Conservation (phyloP, 495 filamentous ascomycete species). For the Penicillium simplicissimum region DNA sequence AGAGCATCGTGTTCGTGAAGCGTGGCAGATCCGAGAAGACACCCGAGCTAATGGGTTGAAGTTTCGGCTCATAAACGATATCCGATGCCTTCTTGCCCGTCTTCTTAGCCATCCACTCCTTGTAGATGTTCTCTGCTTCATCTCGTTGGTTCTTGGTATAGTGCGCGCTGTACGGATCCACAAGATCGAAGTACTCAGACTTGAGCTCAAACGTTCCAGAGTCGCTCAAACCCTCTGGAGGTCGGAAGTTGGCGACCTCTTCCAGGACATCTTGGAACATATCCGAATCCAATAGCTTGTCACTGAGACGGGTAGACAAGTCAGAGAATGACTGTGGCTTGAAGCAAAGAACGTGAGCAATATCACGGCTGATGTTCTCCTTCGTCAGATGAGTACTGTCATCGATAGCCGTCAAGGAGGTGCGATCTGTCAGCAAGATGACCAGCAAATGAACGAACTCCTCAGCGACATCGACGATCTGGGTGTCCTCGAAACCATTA, state of each 20-base stretch:
- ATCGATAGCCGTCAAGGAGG: constrained; percentile 69
- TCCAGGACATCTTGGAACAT: constrained; percentile 85
- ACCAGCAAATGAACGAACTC: constrained; percentile 95
- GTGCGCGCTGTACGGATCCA: constrained; percentile 93
- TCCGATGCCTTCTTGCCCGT: constrained; percentile 78
- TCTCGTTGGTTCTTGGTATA: constrained; percentile 97
- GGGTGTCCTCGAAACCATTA: constrained; percentile 72
- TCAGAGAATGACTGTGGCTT: constrained; percentile 94
- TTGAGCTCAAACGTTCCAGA: constrained; percentile 93
- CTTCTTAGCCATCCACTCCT: constrained; percentile 81
- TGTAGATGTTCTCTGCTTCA: constrained; percentile 87
- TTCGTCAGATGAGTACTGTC: constrained; percentile 65
- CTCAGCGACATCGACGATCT: constrained; percentile 89
- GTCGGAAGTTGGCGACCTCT: constrained; percentile 83
- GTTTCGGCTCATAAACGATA: constrained; percentile 89
- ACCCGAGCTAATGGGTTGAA: constrained; percentile 74
- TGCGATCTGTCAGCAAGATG: constrained; percentile 84
- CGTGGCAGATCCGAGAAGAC: constrained; percentile 70
- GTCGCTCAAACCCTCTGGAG: constrained; percentile 89
- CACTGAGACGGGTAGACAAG: constrained; percentile 67
- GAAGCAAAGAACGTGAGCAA: constrained; percentile 93
- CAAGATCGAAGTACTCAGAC: constrained; percentile 74
- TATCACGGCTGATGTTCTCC: constrained; percentile 78
- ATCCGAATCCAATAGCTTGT: constrained; percentile 61
- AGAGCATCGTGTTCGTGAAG: constrained; percentile 81